Conservation (phyloP, 805 yeast species). For the Myxozyma nipponensis region DNA sequence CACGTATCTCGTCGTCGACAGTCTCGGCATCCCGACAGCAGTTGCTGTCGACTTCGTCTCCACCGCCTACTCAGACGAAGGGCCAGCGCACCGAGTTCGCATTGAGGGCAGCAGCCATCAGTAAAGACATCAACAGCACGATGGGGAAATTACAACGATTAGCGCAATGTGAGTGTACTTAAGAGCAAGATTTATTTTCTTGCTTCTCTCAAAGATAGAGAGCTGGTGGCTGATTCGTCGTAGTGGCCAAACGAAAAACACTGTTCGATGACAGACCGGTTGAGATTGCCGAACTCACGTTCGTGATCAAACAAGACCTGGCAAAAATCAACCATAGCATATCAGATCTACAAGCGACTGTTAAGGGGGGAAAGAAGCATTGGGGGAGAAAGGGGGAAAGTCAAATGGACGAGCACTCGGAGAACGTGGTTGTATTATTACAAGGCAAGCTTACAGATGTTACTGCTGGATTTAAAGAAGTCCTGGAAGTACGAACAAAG, state of each 20-base stretch:
- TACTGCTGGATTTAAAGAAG: conserved; percentile 85
- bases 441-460: conserved; percentile 89
- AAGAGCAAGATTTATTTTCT: not conserved
- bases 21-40: conserved; percentile 22
- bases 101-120: conserved; percentile 69
- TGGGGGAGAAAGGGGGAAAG: conserved; percentile 43
- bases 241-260: conserved; percentile 81
- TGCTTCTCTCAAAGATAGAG: not conserved
- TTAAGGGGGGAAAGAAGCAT: conserved; percentile 37
- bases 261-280: conserved; percentile 90
- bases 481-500: conserved; percentile 80
- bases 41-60: conserved; percentile 15
- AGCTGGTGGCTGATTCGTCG: not conserved
- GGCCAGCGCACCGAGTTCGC: conserved; percentile 54
- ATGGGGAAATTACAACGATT: conserved; percentile 76
- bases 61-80: conserved; percentile 22
- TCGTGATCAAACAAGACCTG: conserved; percentile 75
- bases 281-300: conserved; percentile 88
- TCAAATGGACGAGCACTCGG: conserved; percentile 69
- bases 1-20: conserved; percentile 40
- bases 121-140: conserved; percentile 82
- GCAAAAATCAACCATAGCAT: conserved; percentile 71
- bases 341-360: conserved; percentile 55
- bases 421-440: conserved; percentile 79
- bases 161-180: conserved; percentile 47